These are phyloP conservation scores for Penicillium chermesinum DNA, from an alignment of 495 filamentous ascomycete species.

Conservation along the genomic window DNA sequence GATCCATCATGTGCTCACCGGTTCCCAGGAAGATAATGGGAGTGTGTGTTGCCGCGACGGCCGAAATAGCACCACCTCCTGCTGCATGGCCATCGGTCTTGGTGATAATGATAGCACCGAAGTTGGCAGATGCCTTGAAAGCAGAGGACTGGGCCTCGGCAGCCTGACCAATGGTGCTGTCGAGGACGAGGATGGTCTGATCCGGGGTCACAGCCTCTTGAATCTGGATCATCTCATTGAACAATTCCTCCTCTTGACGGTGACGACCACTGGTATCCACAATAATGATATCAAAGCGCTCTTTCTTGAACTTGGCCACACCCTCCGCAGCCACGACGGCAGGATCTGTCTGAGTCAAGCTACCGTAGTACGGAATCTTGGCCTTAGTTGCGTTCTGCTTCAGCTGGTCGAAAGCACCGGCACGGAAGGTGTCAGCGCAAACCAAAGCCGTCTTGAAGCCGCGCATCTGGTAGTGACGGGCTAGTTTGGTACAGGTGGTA, in stretches of 20 bases:
- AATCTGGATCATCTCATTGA: conserved; percentile 98
- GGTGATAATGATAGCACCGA: conserved; percentile 97
- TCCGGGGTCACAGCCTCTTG: conserved; percentile 86
- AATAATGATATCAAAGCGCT: conserved; percentile 96
- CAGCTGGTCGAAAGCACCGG: conserved; percentile 95
- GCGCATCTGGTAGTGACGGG: conserved; percentile 87
- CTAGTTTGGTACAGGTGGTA: conserved; percentile 96
- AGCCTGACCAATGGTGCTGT: conserved; percentile 92
- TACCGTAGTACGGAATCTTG: conserved; percentile 98
- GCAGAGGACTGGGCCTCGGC: conserved; percentile 92
- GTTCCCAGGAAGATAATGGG: conserved; percentile 98
- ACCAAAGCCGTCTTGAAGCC: conserved; percentile 94
- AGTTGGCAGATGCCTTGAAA: conserved; percentile 96
- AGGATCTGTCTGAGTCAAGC: conserved; percentile 91
- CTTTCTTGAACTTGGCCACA: conserved; percentile 98
- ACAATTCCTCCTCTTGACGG: conserved; percentile 88
- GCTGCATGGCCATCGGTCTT: conserved; percentile 96
- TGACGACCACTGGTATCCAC: conserved; percentile 95
- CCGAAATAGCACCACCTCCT: conserved; percentile 96
- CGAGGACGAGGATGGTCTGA: conserved; percentile 97
- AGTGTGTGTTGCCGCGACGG: conserved; percentile 92
- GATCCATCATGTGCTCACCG: conserved; percentile 92
- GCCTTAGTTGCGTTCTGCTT: conserved; percentile 99
- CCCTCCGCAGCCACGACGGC: conserved; percentile 88
- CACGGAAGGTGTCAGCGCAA: conserved; percentile 97